Evolutionary conservation across 495 filamentous ascomycete genomes (phyloP), one percentile per base, ranked within the genome.

Genomic region (Hypoxylon crocopeplum): DNA sequence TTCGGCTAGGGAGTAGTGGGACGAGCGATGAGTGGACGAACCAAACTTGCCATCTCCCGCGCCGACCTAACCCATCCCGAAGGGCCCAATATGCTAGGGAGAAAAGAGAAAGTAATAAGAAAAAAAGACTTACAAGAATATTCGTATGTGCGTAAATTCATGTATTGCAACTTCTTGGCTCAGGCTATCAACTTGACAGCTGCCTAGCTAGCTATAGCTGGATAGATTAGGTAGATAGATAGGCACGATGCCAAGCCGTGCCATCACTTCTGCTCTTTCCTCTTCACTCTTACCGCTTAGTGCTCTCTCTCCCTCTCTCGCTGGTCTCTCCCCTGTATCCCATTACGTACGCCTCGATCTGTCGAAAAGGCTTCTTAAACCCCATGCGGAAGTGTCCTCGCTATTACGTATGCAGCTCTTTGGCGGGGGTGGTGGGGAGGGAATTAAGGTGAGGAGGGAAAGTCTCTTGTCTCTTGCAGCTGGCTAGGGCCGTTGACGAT

Each of bases 141-240:
- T 46, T 25, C 33, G 33, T 56, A 50, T 51, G 49, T 56, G 51
- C 48, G 49, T 45, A 54, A 46, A 59, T 39, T 27, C 49, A 59
- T 64, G 55, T 45, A 45, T 17, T 64, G 48, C 49, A 56, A 64
- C 61, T 55, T 59, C 55, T 59, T 64, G 59, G 59, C 59, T 44
- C 13, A 53, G 29, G 47, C 37, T 52, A 53, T 57, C 52, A 8
- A 39, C 53, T n/a, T 54, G 53, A 64, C 61, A 64, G 50, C 61
- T 64, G 61, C 61, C 61, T 64, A 64, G 55, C 55, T 64, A 59
- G 55, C 61, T 56, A 59, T 59, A 64, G 61, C 61, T 64, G 55
- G 55, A 51, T 59, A 54, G 61, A 64, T 59, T 49, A 54, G 60
- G 27, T 39, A n/a, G 16, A 32, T 15, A 15, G 21, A 19, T 38